phyloP scores from a whole-genome alignment of 805 yeast genomes.

The Kuraishia piskuri region DNA sequence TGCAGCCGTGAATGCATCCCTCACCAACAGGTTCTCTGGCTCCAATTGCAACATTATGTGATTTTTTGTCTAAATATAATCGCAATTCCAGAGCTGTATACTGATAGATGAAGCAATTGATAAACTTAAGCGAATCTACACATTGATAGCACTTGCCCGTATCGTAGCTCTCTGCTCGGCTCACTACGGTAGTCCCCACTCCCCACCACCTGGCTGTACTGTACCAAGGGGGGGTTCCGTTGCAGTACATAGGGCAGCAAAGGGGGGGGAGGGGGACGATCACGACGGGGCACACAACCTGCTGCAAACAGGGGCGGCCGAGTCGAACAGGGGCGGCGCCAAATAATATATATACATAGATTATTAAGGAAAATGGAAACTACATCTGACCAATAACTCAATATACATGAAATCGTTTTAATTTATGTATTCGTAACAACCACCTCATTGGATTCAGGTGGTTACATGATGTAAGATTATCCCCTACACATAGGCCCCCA shows the following conservation, averaged over 20 bases:
- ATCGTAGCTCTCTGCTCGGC: neutral
- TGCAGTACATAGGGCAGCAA: neutral
- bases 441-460: neutral
- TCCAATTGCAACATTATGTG: constrained; percentile 72
- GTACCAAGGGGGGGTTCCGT: neutral
- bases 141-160: neutral
- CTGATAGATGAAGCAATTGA: neutral
- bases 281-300: neutral
- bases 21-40: constrained; percentile 73
- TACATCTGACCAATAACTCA: too few relatives aligned
- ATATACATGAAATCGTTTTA: too few relatives aligned
- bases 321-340: neutral
- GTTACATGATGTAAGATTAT: neutral
- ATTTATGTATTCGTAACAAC: neutral
- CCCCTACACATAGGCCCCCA: neutral
- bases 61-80: neutral
- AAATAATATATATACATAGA: too few relatives aligned
- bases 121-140: neutral
- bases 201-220: neutral
- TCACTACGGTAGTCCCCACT: neutral
- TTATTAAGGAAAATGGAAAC: too few relatives aligned
- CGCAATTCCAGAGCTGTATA: neutral
- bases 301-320: neutral
- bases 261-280: neutral
- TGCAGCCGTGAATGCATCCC: constrained; percentile 72